These are phyloP conservation scores for Mallotus nudiflorus DNA, from an alignment of 345 rosid species.

Conservation along the genomic window DNA sequence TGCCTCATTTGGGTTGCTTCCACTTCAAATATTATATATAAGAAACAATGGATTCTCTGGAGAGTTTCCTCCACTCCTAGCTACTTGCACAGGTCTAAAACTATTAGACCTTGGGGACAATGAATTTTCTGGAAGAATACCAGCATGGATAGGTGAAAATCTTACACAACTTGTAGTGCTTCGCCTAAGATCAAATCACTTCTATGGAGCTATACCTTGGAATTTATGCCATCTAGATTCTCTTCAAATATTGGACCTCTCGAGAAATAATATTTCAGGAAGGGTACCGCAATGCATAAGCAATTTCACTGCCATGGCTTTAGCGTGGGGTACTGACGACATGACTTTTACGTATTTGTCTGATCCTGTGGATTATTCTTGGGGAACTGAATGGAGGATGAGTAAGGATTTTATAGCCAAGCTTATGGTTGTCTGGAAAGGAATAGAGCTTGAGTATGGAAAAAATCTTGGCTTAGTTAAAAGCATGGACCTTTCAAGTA, in stretches of 20 bases:
- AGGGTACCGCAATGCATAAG: constrained; percentile 19
- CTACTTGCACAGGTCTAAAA: not conserved
- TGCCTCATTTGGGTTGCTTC: constrained; percentile 1
- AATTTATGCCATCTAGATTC: constrained; percentile 9
- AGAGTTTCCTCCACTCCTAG: not conserved
- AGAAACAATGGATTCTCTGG: constrained; percentile 9
- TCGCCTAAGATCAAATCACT: not conserved
- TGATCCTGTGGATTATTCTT: not conserved
- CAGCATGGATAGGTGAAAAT: constrained; percentile 1
- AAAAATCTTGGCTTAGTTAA: not conserved
- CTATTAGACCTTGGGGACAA: not conserved
- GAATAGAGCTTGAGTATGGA: constrained; percentile 7
- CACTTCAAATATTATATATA: not conserved
- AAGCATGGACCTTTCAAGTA: constrained; percentile 7
- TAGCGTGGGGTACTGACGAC: not conserved
- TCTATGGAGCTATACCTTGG: constrained; percentile 17
- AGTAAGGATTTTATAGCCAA: not conserved
- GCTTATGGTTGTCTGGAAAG: not conserved
- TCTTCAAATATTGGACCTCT: constrained; percentile 23
- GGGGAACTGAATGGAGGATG: not conserved
- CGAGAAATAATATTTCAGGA: constrained; percentile 19
- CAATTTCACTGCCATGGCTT: constrained; percentile 20
- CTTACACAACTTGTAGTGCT: not conserved
- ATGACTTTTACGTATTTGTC: not conserved
- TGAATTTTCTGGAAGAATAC: not conserved